A percentile compares a stretch with the other conserved stretches of the same genome.
These are phyloP conservation scores for Kodamaea kaohsiungensis DNA, from an alignment of 805 yeast genomes.

Conservation along the genomic window DNA sequence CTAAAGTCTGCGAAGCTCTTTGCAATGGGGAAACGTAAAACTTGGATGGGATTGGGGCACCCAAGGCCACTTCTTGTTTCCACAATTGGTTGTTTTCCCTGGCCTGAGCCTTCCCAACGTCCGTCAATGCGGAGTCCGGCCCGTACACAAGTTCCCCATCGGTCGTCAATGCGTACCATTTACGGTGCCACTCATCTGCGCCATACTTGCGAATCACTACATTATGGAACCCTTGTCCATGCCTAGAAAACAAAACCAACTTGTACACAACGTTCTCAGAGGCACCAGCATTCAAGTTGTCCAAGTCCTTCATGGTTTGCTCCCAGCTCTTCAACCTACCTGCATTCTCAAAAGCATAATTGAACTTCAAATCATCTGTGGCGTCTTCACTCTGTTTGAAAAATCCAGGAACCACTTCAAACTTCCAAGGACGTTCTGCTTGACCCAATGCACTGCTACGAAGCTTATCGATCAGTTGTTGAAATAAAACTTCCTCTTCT, in stretches of 20 bases:
- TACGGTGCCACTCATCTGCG: slow-evolving; percentile 51
- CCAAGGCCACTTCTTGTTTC: slow-evolving; percentile 41
- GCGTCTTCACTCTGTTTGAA: slow-evolving; percentile 46
- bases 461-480: slow-evolving; percentile 10
- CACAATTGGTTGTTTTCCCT: slow-evolving; percentile 45
- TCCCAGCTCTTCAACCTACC: slow-evolving; percentile 48
- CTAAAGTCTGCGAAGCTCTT: slow-evolving; percentile 57
- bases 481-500: slow-evolving; percentile 19
- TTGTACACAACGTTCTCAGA: slow-evolving; percentile 43
- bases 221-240: slow-evolving; percentile 72
- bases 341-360: slow-evolving; percentile 42
- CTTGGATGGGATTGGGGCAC: slow-evolving; percentile 54
- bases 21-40: slow-evolving; percentile 66
- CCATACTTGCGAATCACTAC: slow-evolving; percentile 56
- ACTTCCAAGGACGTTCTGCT: slow-evolving; percentile 41
- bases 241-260: slow-evolving; percentile 57
- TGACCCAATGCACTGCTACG: slow-evolving; percentile 24
- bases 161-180: slow-evolving; percentile 53
- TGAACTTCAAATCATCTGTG: slow-evolving; percentile 48
- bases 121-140: slow-evolving; percentile 62
- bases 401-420: slow-evolving; percentile 50
- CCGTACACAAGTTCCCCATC: slow-evolving; percentile 59
- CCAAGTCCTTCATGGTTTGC: slow-evolving; percentile 31
- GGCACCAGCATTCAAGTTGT: slow-evolving; percentile 35
- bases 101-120: slow-evolving; percentile 59